Base-by-base conservation (phyloP, 2,329 filamentous ascomycete species). In the Byssoonygena ceratinophila region DNA sequence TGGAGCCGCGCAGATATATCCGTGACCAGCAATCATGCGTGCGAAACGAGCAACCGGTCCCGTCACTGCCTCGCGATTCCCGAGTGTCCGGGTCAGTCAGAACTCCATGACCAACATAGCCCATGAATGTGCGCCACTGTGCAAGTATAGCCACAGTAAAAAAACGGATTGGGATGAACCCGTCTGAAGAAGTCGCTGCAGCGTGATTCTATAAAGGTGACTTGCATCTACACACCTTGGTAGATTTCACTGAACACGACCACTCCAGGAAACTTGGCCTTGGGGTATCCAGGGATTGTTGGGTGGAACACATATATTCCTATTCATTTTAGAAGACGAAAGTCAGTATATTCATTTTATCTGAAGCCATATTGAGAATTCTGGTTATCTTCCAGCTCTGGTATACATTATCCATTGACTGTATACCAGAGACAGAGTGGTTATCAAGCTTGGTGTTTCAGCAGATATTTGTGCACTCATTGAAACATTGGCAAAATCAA, bases 191-290 rank as follows among this genome's bases (percentile, higher is more conserved):
- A n/a, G n/a, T n/a, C n/a, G n/a, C n/a, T n/a, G n/a, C n/a, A n/a
- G n/a, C n/a, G n/a, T n/a, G n/a, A n/a, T n/a, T n/a, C n/a, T n/a
- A n/a, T n/a, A n/a, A n/a, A n/a, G n/a, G 27, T 29, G 27, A 9
- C 4, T 3, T 40, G 4, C 11, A 1, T 22, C 12, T n/a, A 55
- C 64, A 53, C 68, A 89, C 88, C 89, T 82, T 96, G 90, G 65
- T 96, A 96, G 63, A 96, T 96, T 71, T 96, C 90, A 61, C 84
- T 90, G 66, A 94, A 96, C 53, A 96, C 76, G 12, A 87, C 84
- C 4, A 96, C 86, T 18, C 86, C 89, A 0, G 89, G 89, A 63
- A 94, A 95, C 63, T 81, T 89, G 69, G 90, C 90, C 59, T 92
- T 83, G 25, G 90, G 88, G 65, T 94, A 94, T 55, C 85, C 84